Evolutionary conservation across 169 alveolate genomes (phyloP), one percentile per base, ranked within the genome.

Genomic region (Cryptosporidium ryanae): DNA sequence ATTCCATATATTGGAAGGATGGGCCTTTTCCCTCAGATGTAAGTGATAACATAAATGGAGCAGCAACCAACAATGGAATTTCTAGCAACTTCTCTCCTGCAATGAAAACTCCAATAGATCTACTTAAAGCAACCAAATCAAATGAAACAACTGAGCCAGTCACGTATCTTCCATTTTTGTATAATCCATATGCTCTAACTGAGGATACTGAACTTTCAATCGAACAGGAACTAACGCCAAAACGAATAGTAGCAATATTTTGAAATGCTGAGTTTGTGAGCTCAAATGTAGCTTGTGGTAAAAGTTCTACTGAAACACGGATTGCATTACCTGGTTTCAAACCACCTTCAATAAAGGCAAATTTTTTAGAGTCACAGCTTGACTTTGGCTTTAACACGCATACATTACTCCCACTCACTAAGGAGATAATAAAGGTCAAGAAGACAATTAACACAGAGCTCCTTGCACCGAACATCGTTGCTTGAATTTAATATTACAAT

Each of bases 391-490:
- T 68, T 18, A 76, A 63, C 25, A 55, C 65, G 64, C 87, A 76
- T 18, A 76, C 61, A 13, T 59, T 44, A 29, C 7, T 23, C 18
- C 76, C 68, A 31, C 64, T 38, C 18, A 61, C 71, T 44, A 61
- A 61, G 7, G 71, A 68, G 38, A 68, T 55, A n/a, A 68, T 32
- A 68, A 50, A 49, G 55, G 55, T 8, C 34, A 68, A 31, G 66
- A 64, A 68, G 21, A 34, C 83, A 34, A 68, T 29, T 52, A 68
- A 68, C 43, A 55, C n/a, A 23, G 83, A 68, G 83, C 83, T 32
- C 83, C 66, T 68, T 68, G 83, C 83, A 68, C 83, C 83, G 43
- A 38, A 29, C 83, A 68, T 68, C 32, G 46, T 68, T 68, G 66
- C 18, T 38, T 52, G 34, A 27, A 29, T 52, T 32, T 17, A 48